These are phyloP conservation scores for Eucommia ulmoides DNA, from an alignment of 257 asterid species.

Conservation along the genomic window DNA sequence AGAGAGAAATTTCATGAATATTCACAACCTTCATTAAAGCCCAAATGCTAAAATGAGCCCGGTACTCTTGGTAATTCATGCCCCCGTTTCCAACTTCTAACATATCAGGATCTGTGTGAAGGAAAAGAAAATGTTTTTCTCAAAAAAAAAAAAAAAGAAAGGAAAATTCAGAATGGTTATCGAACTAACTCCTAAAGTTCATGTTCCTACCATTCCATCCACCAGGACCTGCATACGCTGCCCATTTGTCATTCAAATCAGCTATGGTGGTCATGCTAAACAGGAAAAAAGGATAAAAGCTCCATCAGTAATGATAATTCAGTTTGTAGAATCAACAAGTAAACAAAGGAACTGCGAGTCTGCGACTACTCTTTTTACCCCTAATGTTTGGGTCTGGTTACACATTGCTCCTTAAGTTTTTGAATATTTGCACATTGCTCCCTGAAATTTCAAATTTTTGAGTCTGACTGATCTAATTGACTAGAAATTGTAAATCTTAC, in stretches of 20 bases:
- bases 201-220: conserved; percentile 86
- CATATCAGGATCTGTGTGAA: conserved; percentile 97
- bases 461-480: too few species aligned
- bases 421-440: too few species aligned
- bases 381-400: too few species aligned
- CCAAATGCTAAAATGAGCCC: conserved; percentile 96
- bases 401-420: too few species aligned
- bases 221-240: conserved; percentile 97
- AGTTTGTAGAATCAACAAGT: too few species aligned
- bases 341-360: too few species aligned
- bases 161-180: conserved; percentile 3
- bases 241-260: conserved; percentile 93
- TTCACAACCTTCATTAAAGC: conserved; percentile 81
- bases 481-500: too few species aligned
- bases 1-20: conserved; percentile 5
- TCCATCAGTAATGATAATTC: too few species aligned
- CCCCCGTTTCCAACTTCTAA: conserved; percentile 98
- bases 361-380: too few species aligned
- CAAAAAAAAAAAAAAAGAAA: too few species aligned
- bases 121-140: too few species aligned
- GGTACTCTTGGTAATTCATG: conserved; percentile 74
- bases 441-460: too few species aligned
- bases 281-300: conserved; percentile 8
- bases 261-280: conserved; percentile 90
- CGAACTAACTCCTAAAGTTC: conserved; percentile 8